Percentiles rank a stretch among this genome's conserved stretches.
These are phyloP conservation scores for Agastache rugosa DNA, from an alignment of 257 asterid genomes.

Conservation along the genomic window DNA sequence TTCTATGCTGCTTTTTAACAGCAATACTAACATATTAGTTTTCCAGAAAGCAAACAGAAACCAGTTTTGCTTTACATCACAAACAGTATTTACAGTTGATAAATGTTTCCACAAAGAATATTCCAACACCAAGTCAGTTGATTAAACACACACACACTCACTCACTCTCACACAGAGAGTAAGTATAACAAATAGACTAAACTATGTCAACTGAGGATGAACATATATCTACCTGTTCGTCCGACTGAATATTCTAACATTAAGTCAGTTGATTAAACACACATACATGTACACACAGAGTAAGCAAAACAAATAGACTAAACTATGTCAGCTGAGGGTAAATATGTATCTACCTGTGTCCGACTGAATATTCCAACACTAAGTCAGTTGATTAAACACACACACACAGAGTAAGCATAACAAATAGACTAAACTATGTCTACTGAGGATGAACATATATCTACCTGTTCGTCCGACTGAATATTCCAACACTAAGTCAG, in stretches of 20 bases:
- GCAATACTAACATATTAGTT: neutral
- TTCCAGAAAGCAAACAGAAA: neutral
- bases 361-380: neutral
- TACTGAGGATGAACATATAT: neutral
- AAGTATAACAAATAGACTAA: neutral
- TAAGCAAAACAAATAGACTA: neutral
- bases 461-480: conserved; percentile 70
- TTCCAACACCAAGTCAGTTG: conserved; percentile 7
- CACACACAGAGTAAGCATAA: neutral
- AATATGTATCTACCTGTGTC: neutral
- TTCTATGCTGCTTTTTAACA: neutral
- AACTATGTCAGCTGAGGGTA: neutral
- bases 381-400: conserved; percentile 14
- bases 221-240: conserved; percentile 60
- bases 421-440: neutral
- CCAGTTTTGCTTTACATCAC: neutral
- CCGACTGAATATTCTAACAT: conserved; percentile 35
- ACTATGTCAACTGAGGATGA: neutral
- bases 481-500: conserved; percentile 18
- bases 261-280: too few relatives aligned
- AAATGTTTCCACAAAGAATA: neutral
- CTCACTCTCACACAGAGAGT: neutral
- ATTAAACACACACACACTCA: neutral
- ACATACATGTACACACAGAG: neutral
- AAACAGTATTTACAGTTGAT: neutral